Base-by-base conservation (phyloP, 192 early-diverging fungal genomes). In the Coemansia sp. region DNA sequence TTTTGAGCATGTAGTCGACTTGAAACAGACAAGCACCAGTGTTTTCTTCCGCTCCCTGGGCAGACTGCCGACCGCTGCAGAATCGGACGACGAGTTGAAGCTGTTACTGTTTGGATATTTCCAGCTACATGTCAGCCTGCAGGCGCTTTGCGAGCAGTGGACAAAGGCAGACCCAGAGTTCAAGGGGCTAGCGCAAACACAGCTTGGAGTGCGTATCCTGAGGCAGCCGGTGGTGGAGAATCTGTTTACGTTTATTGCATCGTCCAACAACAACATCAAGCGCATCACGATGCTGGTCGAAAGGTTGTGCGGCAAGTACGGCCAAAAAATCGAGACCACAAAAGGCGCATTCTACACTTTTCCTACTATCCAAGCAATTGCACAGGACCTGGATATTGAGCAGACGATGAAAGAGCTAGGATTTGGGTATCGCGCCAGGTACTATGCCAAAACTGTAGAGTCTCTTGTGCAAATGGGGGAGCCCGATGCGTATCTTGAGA, bases 361-460 rank as follows among this genome's bases (percentile, higher is more conserved):
- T 61, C 94, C 94, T 1, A 71, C 72, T 0, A 41, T 94, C 0
- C 53, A 76, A 0, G 59, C 59, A 2, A 61, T 97, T 22, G 75
- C 81, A 17, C 40, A 63, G 33, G 77, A 82, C 12, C 27, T 19
- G 3, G 78, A 81, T 19, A 70, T 93, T 1, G 94, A 94, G 58
- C 58, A 63, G 9, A 71, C 80, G 34, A 67, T 99, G 40, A 74
- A 88, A 12, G 62, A 71, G 34, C 71, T 96, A 5, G 95, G 95
- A 6, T 99, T 97, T 66, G 97, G 97, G 4, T 99, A 99, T 66
- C 82, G 97, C 8, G 97, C 95, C 53, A 92, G 89, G 50, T 99
- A 95, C 76, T 94, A 97, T 56, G 82, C 82, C 14, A 73, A 87
- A 29, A 87, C 93, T 0, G 90, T 91, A 1, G 57, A 74, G 35